Conservation (phyloP, 1,284 basidiomycete species). For the Trichosporon inkin region DNA sequence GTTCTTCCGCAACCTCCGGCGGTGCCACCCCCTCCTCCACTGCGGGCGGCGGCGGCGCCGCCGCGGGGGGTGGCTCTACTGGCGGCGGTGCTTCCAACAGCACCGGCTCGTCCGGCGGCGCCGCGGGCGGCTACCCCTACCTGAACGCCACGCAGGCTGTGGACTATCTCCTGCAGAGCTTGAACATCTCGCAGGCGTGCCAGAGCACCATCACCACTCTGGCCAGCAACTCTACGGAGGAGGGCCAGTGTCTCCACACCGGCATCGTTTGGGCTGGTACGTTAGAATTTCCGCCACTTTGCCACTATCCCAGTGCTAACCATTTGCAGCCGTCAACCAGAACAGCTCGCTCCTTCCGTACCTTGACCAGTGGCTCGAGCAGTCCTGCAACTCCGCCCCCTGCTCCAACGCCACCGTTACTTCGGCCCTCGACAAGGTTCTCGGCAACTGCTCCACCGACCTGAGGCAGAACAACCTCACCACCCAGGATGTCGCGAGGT, state of each 20-base stretch:
- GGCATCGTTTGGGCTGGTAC: slow-evolving; percentile 19
- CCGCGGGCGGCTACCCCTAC: background rate
- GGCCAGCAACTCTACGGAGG: slow-evolving; percentile 8
- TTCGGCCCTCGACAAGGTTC: slow-evolving; percentile 30
- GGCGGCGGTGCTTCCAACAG: background rate
- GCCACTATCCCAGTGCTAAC: background rate
- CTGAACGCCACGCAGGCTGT: background rate
- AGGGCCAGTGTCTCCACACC: slow-evolving; percentile 30
- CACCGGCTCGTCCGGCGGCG: background rate
- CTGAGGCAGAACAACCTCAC: slow-evolving; percentile 29
- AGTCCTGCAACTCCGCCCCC: slow-evolving; percentile 35
- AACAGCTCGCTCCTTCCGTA: slow-evolving; percentile 38
- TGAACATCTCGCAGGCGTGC: slow-evolving; percentile 12
- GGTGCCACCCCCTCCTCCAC: background rate
- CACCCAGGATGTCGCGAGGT: slow-evolving; percentile 29
- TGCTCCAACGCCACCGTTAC: slow-evolving; percentile 41
- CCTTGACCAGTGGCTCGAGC: slow-evolving; percentile 37
- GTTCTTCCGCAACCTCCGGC: background rate
- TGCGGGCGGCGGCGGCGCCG: background rate
- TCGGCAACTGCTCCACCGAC: slow-evolving; percentile 36
- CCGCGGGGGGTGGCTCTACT: too few species aligned
- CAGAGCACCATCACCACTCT: slow-evolving; percentile 11
- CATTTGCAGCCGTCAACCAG: slow-evolving; percentile 23
- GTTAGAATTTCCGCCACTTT: background rate
- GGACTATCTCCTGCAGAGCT: background rate